phyloP scores from a whole-genome alignment of 352 stramenopile genomes.

The Globisporangium rhizosaccharum region DNA sequence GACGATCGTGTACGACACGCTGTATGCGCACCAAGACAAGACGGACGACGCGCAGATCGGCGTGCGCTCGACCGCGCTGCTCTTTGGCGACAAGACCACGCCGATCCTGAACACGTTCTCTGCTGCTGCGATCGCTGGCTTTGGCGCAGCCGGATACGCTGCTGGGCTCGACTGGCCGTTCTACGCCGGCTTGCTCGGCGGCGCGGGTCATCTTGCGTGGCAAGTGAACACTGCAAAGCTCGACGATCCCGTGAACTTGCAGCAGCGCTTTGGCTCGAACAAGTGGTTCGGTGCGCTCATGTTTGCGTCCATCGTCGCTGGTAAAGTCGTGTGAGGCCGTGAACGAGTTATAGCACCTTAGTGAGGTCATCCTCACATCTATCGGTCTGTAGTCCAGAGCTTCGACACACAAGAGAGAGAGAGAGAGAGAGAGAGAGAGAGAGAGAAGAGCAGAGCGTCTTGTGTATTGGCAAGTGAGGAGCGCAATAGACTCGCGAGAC shows the following conservation, averaged over 20 bases:
- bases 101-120: constrained; percentile 89
- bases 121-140: constrained; percentile 47
- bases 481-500: too few relatives aligned
- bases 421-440: constrained; percentile 1
- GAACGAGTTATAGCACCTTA: too few relatives aligned
- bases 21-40: constrained; percentile 99
- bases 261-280: constrained; percentile 93
- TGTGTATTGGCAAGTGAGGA: constrained; percentile 1
- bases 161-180: constrained; percentile 83
- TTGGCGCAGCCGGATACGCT: constrained; percentile 75
- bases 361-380: too few relatives aligned
- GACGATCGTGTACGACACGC: constrained; percentile 99
- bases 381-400: too few relatives aligned
- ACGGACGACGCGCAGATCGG: constrained; percentile 94
- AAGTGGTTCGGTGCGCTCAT: constrained; percentile 85
- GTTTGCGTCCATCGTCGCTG: constrained; percentile 75
- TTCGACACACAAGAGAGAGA: background rate
- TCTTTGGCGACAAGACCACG: constrained; percentile 94
- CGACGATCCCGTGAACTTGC: constrained; percentile 91
- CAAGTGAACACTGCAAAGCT: constrained; percentile 96
- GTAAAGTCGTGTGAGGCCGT: constrained; percentile 49
- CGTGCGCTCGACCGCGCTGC: constrained; percentile 94
- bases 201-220: constrained; percentile 93
- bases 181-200: constrained; percentile 82
- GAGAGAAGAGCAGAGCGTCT: constrained; percentile 8